These are phyloP conservation scores for Backusella psychrophila DNA, from an alignment of 192 early-diverging fungal genomes.

Conservation along the genomic window DNA sequence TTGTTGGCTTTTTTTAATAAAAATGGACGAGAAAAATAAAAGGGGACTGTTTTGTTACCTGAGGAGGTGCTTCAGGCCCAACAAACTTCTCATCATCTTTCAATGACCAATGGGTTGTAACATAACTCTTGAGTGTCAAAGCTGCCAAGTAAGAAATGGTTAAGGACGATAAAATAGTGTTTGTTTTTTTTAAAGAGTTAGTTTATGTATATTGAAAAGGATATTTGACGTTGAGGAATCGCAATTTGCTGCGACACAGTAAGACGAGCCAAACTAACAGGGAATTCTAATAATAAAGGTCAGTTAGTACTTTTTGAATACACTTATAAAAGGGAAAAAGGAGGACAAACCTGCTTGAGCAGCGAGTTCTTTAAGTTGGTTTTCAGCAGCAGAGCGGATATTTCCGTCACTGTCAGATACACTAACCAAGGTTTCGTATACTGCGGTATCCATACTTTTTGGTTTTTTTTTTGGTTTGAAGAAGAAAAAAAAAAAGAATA, in stretches of 20 bases:
- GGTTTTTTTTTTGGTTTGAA: not conserved
- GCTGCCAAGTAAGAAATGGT: constrained; percentile 53
- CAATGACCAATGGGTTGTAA: constrained; percentile 74
- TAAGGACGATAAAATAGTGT: constrained; percentile 15
- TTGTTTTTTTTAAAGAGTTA: not conserved
- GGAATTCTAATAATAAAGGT: constrained; percentile 48
- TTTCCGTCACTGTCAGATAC: constrained; percentile 67
- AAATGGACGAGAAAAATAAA: too few relatives aligned
- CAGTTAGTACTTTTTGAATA: not conserved
- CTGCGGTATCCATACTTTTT: constrained; percentile 64
- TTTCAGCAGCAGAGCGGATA: constrained; percentile 65
- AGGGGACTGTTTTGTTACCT: constrained; percentile 33
- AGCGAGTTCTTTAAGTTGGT: constrained; percentile 63
- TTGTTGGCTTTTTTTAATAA: not conserved
- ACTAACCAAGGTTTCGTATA: constrained; percentile 68
- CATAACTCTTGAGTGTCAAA: constrained; percentile 71
- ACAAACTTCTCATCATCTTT: constrained; percentile 48
- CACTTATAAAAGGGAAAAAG: not conserved
- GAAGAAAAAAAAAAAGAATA: not conserved
- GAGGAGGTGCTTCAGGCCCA: constrained; percentile 59
- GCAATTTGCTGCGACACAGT: constrained; percentile 59
- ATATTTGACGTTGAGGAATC: constrained; percentile 66
- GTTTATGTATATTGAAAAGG: constrained; percentile 32
- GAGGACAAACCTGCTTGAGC: constrained; percentile 52
- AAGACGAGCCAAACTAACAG: constrained; percentile 66